Evolutionary conservation across 257 asterid genomes (phyloP).

Genomic region (Nicotiana knightiana): DNA sequence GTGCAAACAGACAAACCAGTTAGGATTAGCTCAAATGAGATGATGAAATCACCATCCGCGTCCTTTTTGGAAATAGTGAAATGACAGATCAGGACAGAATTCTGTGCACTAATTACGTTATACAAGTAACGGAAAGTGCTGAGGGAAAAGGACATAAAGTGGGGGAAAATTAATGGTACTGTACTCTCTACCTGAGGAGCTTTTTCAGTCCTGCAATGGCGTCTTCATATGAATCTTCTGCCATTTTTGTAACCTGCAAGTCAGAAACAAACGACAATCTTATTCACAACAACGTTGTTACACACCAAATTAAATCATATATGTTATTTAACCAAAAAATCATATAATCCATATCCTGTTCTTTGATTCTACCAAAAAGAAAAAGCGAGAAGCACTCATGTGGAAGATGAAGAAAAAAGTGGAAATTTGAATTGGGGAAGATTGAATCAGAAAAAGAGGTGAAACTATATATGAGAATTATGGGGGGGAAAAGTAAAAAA

Average conservation of each 20-base stretch:
- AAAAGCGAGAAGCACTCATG: background rate
- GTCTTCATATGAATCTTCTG: slow-evolving; percentile 51
- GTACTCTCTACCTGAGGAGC: slow-evolving; percentile 53
- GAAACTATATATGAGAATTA: background rate
- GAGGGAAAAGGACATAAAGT: background rate
- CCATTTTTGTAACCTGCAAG: slow-evolving; percentile 55
- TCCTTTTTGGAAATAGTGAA: slow-evolving; percentile 11
- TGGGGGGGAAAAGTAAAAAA: background rate
- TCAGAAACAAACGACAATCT: background rate
- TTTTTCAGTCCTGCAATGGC: slow-evolving; percentile 72
- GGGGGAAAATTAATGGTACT: background rate
- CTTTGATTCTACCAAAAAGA: background rate
- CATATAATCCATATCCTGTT: background rate
- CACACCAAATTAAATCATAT: background rate
- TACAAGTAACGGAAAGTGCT: background rate
- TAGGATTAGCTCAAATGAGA: background rate
- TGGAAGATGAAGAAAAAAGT: background rate
- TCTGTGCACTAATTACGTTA: background rate
- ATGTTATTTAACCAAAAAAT: background rate
- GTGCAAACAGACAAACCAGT: background rate
- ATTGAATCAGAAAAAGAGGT: background rate
- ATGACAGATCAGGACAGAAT: slow-evolving; percentile 33
- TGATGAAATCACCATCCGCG: background rate
- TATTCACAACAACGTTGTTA: background rate
- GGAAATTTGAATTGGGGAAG: background rate